These are phyloP conservation scores for Phragmites australis DNA, from an alignment of 176 grass and related monocot species.

Conservation along the genomic window DNA sequence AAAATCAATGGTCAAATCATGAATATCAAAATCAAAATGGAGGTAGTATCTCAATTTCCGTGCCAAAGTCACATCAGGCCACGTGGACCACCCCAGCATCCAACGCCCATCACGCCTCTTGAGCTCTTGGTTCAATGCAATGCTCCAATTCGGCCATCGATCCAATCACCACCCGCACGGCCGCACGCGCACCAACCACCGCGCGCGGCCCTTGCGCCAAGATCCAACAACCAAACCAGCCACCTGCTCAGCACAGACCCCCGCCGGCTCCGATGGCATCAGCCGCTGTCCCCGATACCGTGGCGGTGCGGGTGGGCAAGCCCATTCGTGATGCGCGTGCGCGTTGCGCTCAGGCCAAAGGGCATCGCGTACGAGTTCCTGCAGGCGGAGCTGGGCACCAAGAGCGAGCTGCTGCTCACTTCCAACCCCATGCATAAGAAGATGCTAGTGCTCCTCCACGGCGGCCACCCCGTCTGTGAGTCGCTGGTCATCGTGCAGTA, in stretches of 20 bases:
- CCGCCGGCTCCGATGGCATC: not conserved
- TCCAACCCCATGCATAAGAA: conserved; percentile 49
- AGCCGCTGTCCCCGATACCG: not conserved
- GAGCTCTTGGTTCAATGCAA: not conserved
- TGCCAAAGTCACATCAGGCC: no score
- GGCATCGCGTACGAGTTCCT: conserved; percentile 40
- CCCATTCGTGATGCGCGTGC: conserved; percentile 25
- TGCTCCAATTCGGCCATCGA: not conserved
- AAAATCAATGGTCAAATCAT: no score
- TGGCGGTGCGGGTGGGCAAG: conserved; percentile 26
- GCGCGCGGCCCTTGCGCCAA: not conserved
- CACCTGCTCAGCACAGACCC: not conserved
- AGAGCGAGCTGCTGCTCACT: conserved; percentile 35
- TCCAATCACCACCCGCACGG: not conserved
- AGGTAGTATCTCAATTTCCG: no score
- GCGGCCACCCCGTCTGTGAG: conserved; percentile 24
- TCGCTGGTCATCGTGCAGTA: conserved; percentile 42
- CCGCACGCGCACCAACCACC: not conserved
- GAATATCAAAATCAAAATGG: no score
- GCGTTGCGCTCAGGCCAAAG: conserved; percentile 37
- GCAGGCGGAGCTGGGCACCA: conserved; percentile 28
- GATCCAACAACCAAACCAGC: not conserved
- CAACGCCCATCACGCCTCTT: not conserved
- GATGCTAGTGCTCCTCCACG: conserved; percentile 47
- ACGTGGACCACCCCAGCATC: no score